Percentiles rank a stretch among this genome's conserved stretches.
These are phyloP conservation scores for Apiosordaria backusii DNA, from an alignment of 495 filamentous ascomycete species.

Conservation along the genomic window DNA sequence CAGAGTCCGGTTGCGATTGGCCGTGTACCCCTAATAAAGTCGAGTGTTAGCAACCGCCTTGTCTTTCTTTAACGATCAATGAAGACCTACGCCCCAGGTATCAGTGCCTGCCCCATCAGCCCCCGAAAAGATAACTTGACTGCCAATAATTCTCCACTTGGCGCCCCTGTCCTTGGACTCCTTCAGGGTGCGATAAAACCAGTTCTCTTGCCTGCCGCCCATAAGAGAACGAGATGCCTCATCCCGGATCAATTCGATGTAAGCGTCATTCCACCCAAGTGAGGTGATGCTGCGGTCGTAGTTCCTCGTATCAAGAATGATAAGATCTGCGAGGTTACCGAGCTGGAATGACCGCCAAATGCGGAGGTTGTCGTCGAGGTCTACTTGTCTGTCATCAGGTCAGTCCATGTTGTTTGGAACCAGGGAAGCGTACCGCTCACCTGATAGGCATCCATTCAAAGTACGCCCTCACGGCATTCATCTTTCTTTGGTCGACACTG, in stretches of 20 bases:
- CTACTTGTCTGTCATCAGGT: conserved; percentile 47
- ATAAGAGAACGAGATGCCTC: conserved; percentile 58
- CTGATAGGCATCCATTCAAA: conserved; percentile 58
- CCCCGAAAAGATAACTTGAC: conserved; percentile 57
- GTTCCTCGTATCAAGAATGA: conserved; percentile 63
- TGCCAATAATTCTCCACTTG: conserved; percentile 61
- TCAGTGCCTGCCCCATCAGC: conserved; percentile 39
- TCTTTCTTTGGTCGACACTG: conserved; percentile 61
- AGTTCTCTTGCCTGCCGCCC: conserved; percentile 60
- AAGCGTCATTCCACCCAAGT: conserved; percentile 53
- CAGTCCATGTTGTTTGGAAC: neutral
- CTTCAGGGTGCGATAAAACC: conserved; percentile 57
- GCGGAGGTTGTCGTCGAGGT: conserved; percentile 63
- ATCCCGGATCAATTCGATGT: conserved; percentile 52
- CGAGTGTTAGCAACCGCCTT: neutral
- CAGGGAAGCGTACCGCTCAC: neutral
- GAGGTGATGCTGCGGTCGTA: conserved; percentile 56
- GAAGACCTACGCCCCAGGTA: conserved; percentile 13
- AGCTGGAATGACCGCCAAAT: conserved; percentile 64
- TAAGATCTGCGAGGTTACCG: conserved; percentile 57
- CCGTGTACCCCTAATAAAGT: conserved; percentile 51
- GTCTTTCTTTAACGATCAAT: neutral
- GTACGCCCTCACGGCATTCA: conserved; percentile 65
- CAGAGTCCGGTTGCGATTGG: conserved; percentile 61
- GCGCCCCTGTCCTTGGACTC: conserved; percentile 51